Percentiles rank a stretch among this genome's conserved stretches.
Conservation (phyloP, 257 asterid species). For the Thymus mandschuricus region DNA sequence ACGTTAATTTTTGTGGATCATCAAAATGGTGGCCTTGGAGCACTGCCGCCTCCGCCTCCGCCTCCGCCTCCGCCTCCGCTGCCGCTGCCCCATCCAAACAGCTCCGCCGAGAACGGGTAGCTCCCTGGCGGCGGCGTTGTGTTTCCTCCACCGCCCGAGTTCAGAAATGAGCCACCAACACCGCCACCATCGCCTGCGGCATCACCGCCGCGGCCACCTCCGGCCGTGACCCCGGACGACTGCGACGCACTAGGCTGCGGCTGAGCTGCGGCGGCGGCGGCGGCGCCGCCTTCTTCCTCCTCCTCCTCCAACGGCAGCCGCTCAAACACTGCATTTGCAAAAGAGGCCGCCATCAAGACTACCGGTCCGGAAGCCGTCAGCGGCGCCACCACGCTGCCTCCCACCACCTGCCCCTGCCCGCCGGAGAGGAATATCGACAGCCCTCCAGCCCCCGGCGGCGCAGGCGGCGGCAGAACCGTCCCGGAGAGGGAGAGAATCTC, state of each 20-base stretch:
- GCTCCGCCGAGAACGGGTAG: conserved; percentile 56
- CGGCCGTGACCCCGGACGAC: conserved; percentile 64
- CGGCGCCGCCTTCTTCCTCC: conserved; percentile 29
- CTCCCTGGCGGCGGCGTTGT: conserved; percentile 31
- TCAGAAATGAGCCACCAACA: conserved; percentile 37
- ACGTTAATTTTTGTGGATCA: conserved; percentile 3
- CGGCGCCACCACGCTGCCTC: conserved; percentile 70
- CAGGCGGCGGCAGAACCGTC: conserved; percentile 85
- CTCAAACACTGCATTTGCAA: conserved; percentile 73
- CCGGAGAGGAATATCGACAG: conserved; percentile 65
- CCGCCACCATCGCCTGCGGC: conserved; percentile 37
- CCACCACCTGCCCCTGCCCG: conserved; percentile 77
- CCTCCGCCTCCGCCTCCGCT: conserved; percentile 19
- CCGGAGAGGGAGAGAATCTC: conserved; percentile 67
- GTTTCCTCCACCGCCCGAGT: conserved; percentile 29
- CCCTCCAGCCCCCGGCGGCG: conserved; percentile 75
- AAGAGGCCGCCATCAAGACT: conserved; percentile 68
- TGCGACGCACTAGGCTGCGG: conserved; percentile 63
- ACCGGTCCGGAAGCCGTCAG: conserved; percentile 67
- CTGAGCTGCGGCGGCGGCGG: conserved; percentile 25
- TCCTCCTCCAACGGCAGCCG: conserved; percentile 70
- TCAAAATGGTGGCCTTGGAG: conserved; percentile 46
- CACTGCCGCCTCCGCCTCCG: conserved; percentile 35
- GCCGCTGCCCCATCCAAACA: conserved; percentile 53
- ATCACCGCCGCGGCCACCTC: conserved; percentile 54